These are phyloP conservation scores for Saccharomycopsis amapae DNA, from an alignment of 805 yeast genomes.

Conservation along the genomic window DNA sequence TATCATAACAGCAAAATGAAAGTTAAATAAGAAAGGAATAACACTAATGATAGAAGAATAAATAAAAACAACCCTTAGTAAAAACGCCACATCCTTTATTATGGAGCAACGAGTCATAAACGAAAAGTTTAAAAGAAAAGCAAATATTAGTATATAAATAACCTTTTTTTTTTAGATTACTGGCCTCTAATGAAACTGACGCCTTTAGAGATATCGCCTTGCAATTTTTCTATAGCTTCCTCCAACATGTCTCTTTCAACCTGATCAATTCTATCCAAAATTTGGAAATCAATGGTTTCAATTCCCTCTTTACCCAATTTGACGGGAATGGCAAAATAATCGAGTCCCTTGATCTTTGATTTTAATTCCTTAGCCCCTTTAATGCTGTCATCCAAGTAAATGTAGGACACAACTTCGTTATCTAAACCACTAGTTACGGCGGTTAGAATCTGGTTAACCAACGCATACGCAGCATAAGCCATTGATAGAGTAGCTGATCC, in stretches of 20 bases:
- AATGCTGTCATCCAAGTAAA: conserved; percentile 41
- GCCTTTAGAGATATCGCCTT: conserved; percentile 54
- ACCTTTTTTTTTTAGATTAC: too few species aligned
- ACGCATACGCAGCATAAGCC: conserved; percentile 90
- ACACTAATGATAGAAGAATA: too few species aligned
- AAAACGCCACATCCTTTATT: too few species aligned
- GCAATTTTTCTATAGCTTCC: conserved; percentile 49
- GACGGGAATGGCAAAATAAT: conserved; percentile 60
- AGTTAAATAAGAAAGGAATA: too few species aligned
- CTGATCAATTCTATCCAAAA: conserved; percentile 41
- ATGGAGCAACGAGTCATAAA: too few species aligned
- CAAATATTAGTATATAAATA: too few species aligned
- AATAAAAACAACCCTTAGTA: too few species aligned
- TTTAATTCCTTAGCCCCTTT: conserved; percentile 47
- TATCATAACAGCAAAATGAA: too few species aligned
- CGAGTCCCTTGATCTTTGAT: conserved; percentile 27
- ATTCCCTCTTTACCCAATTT: conserved; percentile 48
- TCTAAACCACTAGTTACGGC: conserved; percentile 23
- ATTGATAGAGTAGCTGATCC: conserved; percentile 94
- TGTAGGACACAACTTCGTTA: conserved; percentile 40
- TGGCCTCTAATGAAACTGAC: background rate
- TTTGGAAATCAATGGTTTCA: conserved; percentile 44
- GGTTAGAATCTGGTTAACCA: conserved; percentile 43
- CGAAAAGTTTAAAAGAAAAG: background rate
- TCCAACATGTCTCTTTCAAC: conserved; percentile 50